Base-by-base conservation (phyloP, 2,329 filamentous ascomycete genomes). In the Scopulariopsis brevicaulis region DNA sequence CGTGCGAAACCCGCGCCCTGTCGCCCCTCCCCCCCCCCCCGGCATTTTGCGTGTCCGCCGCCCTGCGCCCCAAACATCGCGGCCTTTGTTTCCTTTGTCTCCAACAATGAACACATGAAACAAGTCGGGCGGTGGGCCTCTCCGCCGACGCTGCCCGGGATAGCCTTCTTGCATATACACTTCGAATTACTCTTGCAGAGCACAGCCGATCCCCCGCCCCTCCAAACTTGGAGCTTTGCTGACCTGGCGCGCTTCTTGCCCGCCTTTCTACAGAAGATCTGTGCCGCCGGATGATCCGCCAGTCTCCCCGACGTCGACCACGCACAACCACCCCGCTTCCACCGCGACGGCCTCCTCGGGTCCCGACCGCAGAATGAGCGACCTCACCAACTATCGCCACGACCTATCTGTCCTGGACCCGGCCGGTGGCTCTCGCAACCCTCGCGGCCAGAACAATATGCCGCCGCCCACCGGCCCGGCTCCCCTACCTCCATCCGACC, bases 361-460 rank as follows among this genome's bases (percentile, higher is more conserved):
- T 74, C 78, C 79, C 69, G 81, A 81, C 62, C 80, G 77, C 65
- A 75, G 79, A 63, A 70, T 79, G 67, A 80, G 77, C 73, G 83
- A 86, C 67, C 79, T 89, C 64, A 76, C 77, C 67, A 85, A 87
- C 68, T 86, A 89, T 68, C 83, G 86, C 66, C 86, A 85, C 73
- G 85, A 90, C 65, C 79, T 89, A 59, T 79, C 84, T 64, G 81
- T 86, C 59, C 76, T 89, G 65, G 85, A 89, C 62, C 79, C 81
- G 37, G 77, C 79, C 59, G 80, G 82, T 62, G 74, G 71, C 62
- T 24, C 43, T 12, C 74, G 78, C 61, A 70, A 81, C 59, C 83
- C 83, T 56, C 78, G 80, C 64, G 83, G 82, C 61, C 80, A 84
- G 61, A 79, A 81, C 59, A 78, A 78, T 59, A 77, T 80, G 34